Conservation (phyloP, 176 grass and related monocot species). For the sorghum (Sorghum bicolor) region DNA sequence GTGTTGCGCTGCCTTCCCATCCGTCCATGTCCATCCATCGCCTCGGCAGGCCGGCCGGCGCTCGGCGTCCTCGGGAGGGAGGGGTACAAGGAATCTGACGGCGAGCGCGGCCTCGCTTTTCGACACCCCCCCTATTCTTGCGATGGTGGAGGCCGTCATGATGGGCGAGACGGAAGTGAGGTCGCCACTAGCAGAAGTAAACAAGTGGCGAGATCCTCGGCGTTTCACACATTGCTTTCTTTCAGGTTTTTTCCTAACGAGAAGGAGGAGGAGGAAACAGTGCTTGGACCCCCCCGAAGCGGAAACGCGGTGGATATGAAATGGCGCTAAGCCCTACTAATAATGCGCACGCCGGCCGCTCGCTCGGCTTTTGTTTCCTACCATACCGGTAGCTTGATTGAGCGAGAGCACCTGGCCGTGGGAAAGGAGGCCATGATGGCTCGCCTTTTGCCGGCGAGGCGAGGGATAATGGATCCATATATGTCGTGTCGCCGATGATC, state of each 20-base stretch:
- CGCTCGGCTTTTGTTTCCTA: neutral
- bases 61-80: neutral
- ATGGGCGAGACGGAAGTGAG: constrained; percentile 42
- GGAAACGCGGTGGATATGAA: neutral
- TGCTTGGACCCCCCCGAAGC: constrained; percentile 10
- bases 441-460: constrained; percentile 13
- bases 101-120: constrained; percentile 3
- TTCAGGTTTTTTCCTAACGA: neutral
- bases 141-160: constrained; percentile 55
- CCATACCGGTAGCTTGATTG: neutral
- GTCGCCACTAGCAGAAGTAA: constrained; percentile 32
- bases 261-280: neutral
- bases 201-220: constrained; percentile 6
- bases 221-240: constrained; percentile 13
- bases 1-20: constrained; percentile 8
- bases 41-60: neutral
- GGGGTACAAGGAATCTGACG: constrained; percentile 47
- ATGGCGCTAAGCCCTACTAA: neutral
- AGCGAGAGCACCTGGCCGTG: neutral
- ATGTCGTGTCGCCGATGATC: neutral
- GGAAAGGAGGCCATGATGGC: neutral
- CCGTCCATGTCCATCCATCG: neutral
- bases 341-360: neutral
- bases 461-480: neutral
- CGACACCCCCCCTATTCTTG: constrained; percentile 27